These are phyloP conservation scores for Brassica hybrid DNA, from an alignment of 441 rosid genomes.

Conservation along the genomic window DNA sequence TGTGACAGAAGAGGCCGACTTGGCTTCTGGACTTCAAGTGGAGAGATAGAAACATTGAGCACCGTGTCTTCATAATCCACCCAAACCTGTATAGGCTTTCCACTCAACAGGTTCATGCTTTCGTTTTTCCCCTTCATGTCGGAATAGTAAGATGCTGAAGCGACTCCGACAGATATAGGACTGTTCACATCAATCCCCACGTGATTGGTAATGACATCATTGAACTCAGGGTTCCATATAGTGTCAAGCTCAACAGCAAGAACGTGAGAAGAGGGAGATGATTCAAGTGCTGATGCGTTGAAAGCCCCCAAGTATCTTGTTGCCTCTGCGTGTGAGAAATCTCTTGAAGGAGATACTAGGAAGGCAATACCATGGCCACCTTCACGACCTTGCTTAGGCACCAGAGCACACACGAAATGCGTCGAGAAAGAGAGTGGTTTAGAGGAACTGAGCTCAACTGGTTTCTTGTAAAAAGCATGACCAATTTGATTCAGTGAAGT, in stretches of 20 bases:
- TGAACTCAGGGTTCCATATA: slow-evolving; percentile 21
- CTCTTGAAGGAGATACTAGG: slow-evolving; percentile 52
- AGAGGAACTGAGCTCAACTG: slow-evolving; percentile 43
- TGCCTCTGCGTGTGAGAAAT: slow-evolving; percentile 41
- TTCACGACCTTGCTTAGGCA: slow-evolving; percentile 32
- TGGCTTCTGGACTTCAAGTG: slow-evolving; percentile 38
- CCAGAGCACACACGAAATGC: slow-evolving; percentile 53
- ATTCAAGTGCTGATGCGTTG: slow-evolving; percentile 41
- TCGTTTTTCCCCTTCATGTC: slow-evolving; percentile 9
- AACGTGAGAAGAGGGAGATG: slow-evolving; percentile 35
- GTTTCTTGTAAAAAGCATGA: slow-evolving; percentile 53
- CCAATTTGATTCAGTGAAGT: slow-evolving; percentile 37
- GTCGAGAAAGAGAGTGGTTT: slow-evolving; percentile 49
- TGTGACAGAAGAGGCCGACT: slow-evolving; percentile 43
- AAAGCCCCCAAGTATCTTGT: slow-evolving; percentile 53
- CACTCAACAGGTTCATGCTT: slow-evolving; percentile 32
- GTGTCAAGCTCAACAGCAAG: slow-evolving; percentile 51
- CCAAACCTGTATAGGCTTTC: slow-evolving; percentile 44
- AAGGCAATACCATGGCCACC: slow-evolving; percentile 64
- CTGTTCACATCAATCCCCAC: slow-evolving; percentile 46
- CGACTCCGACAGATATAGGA: slow-evolving; percentile 12
- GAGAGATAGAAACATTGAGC: slow-evolving; percentile 45
- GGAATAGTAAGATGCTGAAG: slow-evolving; percentile 36
- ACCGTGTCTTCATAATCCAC: slow-evolving; percentile 40
- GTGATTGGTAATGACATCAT: slow-evolving; percentile 39